Percentiles rank a stretch among this genome's conserved stretches.
Evolutionary conservation across 139 green algal genomes (phyloP).

Genomic region (Micromonas commoda): DNA sequence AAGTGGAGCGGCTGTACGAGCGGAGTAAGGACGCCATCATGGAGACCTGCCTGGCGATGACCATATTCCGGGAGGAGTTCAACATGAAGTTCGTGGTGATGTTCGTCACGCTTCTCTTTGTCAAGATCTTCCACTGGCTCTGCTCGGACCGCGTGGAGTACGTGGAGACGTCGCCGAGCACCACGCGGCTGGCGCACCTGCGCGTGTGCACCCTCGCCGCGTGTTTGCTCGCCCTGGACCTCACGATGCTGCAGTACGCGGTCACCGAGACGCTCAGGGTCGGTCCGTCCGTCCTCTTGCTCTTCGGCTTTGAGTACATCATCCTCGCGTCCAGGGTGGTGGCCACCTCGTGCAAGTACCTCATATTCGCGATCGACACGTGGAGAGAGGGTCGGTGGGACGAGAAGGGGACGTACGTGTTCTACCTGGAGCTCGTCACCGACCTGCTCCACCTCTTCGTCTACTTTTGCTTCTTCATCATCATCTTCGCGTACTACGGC

Average conservation of each 20-base stretch:
- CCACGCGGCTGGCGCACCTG: slow-evolving; percentile 65
- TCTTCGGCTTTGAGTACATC: slow-evolving; percentile 98
- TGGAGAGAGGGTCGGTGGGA: slow-evolving; percentile 85
- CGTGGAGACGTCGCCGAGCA: slow-evolving; percentile 77
- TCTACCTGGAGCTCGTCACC: slow-evolving; percentile 95
- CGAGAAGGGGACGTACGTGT: slow-evolving; percentile 77
- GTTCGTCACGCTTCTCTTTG: slow-evolving; percentile 87
- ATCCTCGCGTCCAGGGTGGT: slow-evolving; percentile 69
- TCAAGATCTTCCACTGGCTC: slow-evolving; percentile 96
- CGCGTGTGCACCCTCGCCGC: slow-evolving; percentile 70
- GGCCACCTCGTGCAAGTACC: slow-evolving; percentile 77
- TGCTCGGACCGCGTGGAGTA: slow-evolving; percentile 55
- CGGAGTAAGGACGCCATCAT: slow-evolving; percentile 76
- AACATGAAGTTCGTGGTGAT: slow-evolving; percentile 75
- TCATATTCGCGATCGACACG: slow-evolving; percentile 62
- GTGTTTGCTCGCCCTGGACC: slow-evolving; percentile 74
- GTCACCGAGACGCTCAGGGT: slow-evolving; percentile 55
- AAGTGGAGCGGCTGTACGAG: slow-evolving; percentile 90
- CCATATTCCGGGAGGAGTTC: slow-evolving; percentile 91
- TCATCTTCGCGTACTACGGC: slow-evolving; percentile 92
- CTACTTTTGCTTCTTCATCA: slow-evolving; percentile 93
- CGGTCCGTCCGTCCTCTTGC: slow-evolving; percentile 77
- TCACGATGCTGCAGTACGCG: slow-evolving; percentile 71
- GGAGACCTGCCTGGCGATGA: slow-evolving; percentile 95
- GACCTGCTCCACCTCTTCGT: slow-evolving; percentile 95